phyloP scores from a whole-genome alignment of 306 rosid species.

The Aeschynomene evenia region DNA sequence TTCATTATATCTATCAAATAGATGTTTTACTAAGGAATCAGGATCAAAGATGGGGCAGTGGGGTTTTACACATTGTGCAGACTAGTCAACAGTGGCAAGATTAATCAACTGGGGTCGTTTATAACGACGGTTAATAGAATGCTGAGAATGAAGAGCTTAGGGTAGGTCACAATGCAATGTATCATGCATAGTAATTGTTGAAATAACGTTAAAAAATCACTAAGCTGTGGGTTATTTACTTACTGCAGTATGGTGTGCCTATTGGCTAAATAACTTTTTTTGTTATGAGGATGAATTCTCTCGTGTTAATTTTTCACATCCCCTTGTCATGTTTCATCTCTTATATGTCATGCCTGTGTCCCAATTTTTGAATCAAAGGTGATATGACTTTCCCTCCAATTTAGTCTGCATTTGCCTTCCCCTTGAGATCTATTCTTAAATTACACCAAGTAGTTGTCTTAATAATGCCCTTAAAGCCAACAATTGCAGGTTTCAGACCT shows the following conservation, averaged over 20 bases:
- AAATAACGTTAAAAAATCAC: not conserved
- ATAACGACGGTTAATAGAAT: not conserved
- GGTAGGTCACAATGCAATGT: not conserved
- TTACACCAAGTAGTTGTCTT: not conserved
- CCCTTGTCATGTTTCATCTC: not conserved
- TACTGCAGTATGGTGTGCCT: not conserved
- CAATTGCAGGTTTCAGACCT: not conserved
- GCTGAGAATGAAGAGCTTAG: not conserved
- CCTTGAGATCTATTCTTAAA: not conserved
- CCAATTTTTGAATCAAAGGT: no score
- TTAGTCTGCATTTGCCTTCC: not conserved
- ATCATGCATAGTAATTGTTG: not conserved
- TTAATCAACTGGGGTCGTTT: not conserved
- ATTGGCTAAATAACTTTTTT: not conserved
- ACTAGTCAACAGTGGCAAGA: not conserved
- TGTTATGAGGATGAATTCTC: no score
- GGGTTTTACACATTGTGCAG: not conserved
- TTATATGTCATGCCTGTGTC: no score
- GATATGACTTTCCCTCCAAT: not conserved
- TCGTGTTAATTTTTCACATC: not conserved
- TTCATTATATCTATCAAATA: not conserved
- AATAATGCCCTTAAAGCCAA: not conserved
- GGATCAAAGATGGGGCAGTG: not conserved
- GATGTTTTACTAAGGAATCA: no score
- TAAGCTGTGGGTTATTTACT: not conserved